These are phyloP conservation scores for Paraconiothyrium sp. DNA, from an alignment of 2,329 filamentous ascomycete species.

Conservation along the genomic window DNA sequence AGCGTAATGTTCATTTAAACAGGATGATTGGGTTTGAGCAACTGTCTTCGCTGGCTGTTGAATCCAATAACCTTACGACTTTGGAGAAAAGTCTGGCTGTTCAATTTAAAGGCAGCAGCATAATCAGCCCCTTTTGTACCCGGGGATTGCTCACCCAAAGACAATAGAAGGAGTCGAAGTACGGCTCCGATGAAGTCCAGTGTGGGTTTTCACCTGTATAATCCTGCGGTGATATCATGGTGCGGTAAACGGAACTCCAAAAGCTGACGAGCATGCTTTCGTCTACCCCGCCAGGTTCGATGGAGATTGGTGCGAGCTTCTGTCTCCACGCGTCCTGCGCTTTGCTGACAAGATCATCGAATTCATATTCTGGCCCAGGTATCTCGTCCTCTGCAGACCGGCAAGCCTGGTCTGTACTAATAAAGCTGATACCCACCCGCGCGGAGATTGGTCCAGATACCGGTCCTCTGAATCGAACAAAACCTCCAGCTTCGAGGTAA, in stretches of 20 bases:
- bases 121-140: no score
- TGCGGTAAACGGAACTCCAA: conserved; percentile 57
- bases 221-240: conserved; percentile 57
- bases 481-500: conserved; percentile 47
- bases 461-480: conserved; percentile 61
- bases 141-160: conserved; percentile 45
- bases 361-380: conserved; percentile 67
- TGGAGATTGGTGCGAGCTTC: conserved; percentile 51
- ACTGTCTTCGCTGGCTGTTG: no score
- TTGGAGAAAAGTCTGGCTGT: no score
- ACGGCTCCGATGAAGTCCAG: conserved; percentile 56
- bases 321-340: conserved; percentile 53
- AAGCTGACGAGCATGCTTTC: conserved; percentile 52
- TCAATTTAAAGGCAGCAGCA: no score
- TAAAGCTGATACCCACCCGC: conserved; percentile 75
- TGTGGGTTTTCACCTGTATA: conserved; percentile 59
- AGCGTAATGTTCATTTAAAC: no score
- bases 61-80: no score
- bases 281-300: conserved; percentile 49
- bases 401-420: conserved; percentile 73
- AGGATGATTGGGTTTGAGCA: no score
- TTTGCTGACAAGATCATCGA: conserved; percentile 60
- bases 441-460: conserved; percentile 67
- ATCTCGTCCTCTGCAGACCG: conserved; percentile 74
- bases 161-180: conserved; percentile 69